Evolutionary conservation across 106 monocot species (phyloP), one percentile per base, ranked within the genome.

Genomic region (Hemerocallis citrina): DNA sequence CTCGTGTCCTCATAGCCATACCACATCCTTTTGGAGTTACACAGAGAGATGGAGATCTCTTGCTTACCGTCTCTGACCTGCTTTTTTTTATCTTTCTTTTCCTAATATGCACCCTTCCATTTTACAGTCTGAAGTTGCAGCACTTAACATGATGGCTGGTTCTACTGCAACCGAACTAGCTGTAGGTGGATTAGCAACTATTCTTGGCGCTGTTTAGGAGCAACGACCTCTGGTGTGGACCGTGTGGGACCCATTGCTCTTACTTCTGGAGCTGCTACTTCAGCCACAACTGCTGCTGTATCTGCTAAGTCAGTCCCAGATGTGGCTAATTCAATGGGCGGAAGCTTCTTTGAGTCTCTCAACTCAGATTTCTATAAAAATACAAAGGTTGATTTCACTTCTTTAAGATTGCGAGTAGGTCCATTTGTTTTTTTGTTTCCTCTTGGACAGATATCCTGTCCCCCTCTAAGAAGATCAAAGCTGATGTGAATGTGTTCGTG

Each of bases 291-390:
- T 62, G 45, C 55, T 46, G 54, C 34, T 34, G 60, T 38, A 17
- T 47, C 74, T 39, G 64, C 50, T 63, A 70, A 76, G n/a, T 77
- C 67, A 24, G 66, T 35, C 5, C 62, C 70, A 41, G 74, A 80
- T 65, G 70, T 31, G 20, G 62, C 76, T 59, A 63, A 55, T 47
- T 74, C 86, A 29, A 73, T 75, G 29, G 73, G 67, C 33, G 95
- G 95, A 63, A 84, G 84, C 57, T 96, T 90, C 60, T 84, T 96
- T 4, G 83, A 87, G 69, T 74, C 67, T 42, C 81, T 96, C 1
- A 86, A 74, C 22, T 96, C 95, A 12, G 86, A 96, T 10, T 87
- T 96, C 55, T 96, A 90, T 63, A 80, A 72, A 65, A 90, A 83
- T 39, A 86, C 89, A 39, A 85, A 89, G 89, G 93, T 87, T 72